Evolutionary conservation across 257 asterid genomes (phyloP), one percentile per base, ranked within the genome.

Genomic region (Lycium ferocissimum): DNA sequence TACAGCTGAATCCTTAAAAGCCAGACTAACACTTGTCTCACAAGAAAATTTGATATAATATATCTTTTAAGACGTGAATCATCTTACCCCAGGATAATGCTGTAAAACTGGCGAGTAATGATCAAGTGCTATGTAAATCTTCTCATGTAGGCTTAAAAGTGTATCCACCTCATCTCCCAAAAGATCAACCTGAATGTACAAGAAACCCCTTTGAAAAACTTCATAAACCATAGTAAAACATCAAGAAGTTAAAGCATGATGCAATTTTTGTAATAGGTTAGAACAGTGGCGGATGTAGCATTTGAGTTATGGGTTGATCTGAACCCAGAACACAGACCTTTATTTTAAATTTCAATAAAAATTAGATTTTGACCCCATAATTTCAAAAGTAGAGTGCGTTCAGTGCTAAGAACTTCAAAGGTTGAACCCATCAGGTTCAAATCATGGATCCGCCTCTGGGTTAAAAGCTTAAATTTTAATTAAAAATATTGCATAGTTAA

Each of bases 21-120:
- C 0, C 22, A 13, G 81, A 22, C 62, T 51, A 49, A 13, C 22
- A 76, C 3, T 7, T 13, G 62, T 76, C 37, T 51, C 63, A 51
- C 0, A 51, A 45, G 63, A 76, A 22, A 71, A 71, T 40, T 40
- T 26, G 13, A 13, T 73, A 22, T 2, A 51, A 76, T 5, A 12
- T 20, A 63, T 80, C 79, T 58, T 53, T 59, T 78, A 82, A 85
- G 65, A 66, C 43, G 7, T 3, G 22, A 83, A 47, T 84, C 45
- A 83, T 83, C 98, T 86, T 90, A 96, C 98, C 95, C 98, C 99
- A 40, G 98, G 95, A 86, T 96, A 96, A 83, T 96, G 98, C 91
- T 93, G 92, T 85, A 96, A 86, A 87, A 96, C 86, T 33, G 98
- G 98, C 43, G 97, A 92, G 89, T 96, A 96, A 87, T 96, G 99